Base-by-base conservation (phyloP, 768 basidiomycete species). In the Collybia sordida region DNA sequence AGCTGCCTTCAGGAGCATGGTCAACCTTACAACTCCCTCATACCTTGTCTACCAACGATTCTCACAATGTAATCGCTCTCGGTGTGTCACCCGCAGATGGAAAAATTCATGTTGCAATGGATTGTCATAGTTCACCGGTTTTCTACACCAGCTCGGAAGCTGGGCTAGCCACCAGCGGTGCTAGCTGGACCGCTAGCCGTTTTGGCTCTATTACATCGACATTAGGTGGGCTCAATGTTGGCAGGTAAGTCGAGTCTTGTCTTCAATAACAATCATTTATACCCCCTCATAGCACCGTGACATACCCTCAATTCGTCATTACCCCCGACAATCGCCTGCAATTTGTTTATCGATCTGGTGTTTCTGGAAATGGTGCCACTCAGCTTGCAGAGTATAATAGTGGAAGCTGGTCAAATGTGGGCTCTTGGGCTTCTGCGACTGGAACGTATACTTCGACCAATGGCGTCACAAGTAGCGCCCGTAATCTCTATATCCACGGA, bases 401-500 rank as follows among this genome's bases (percentile, higher is more conserved):
- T 18, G 72, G 72, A 3, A 56, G 59, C 6, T 78, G 76, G 74
- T 65, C 61, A 6, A 75, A 71, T 55, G 70, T 76, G 19, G 76
- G 76, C 4, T 73, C 71, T 12, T 78, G 76, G 76, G 74, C 76
- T 11, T 68, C 72, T 8, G 70, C 70, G 0, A 64, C 69, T 22
- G 74, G 72, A 43, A 71, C 70, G 0, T 78, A 78, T 44, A 73
- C 66, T 1, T 70, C 76, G 12, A 67, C 71, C 1, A 73, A 69
- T 43, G 72, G 74, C 4, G 70, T 59, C 11, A 66, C 61, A 8
- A 75, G 74, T 52, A 62, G 65, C 17, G 71, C 72, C 6, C 65
- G 76, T 2, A 78, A 75, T 53, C 59, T 78, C 9, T 78, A 78
- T 52, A 78, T 76, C 57, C 74, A 78, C 43, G 76, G 74, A 0